Conservation (phyloP, 139 green algal species). For the Marvania coccoides region DNA sequence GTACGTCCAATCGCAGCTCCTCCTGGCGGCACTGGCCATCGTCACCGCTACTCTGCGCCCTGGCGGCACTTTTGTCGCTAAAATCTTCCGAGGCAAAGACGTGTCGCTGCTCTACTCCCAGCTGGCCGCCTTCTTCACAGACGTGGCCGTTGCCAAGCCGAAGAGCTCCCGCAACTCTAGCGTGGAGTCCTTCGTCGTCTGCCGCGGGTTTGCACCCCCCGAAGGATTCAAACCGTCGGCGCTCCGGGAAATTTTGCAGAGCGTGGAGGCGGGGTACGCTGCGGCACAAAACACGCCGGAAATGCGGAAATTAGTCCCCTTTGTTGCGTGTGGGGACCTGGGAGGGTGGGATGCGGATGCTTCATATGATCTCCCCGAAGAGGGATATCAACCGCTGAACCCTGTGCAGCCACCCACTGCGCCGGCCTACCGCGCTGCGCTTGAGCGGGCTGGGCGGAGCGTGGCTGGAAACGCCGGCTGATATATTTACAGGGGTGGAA, state of each 20-base stretch:
- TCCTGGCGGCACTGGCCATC: slow-evolving; percentile 86
- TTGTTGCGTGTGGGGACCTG: slow-evolving; percentile 91
- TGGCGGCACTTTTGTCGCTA: slow-evolving; percentile 90
- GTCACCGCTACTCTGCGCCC: slow-evolving; percentile 70
- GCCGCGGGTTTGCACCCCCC: slow-evolving; percentile 62
- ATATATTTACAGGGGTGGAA: too few relatives aligned
- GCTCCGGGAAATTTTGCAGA: slow-evolving; percentile 44
- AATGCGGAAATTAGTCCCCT: slow-evolving; percentile 62
- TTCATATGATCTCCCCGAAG: slow-evolving; percentile 66
- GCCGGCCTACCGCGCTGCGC: slow-evolving; percentile 72
- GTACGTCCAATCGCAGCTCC: slow-evolving; percentile 90
- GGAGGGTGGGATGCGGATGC: slow-evolving; percentile 83
- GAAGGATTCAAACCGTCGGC: slow-evolving; percentile 51
- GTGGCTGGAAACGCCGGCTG: too few relatives aligned
- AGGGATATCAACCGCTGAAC: slow-evolving; percentile 41
- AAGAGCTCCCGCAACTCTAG: slow-evolving; percentile 86
- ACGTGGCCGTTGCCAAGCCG: slow-evolving; percentile 91
- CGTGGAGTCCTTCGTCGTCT: slow-evolving; percentile 95
- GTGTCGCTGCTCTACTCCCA: slow-evolving; percentile 86
- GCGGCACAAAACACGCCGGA: background rate
- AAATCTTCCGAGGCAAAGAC: slow-evolving; percentile 90
- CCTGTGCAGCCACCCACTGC: slow-evolving; percentile 84
- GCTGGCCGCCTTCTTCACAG: slow-evolving; percentile 82
- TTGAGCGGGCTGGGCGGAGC: slow-evolving; percentile 19
- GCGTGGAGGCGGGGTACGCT: background rate